Conservation (phyloP, 164 flowering plant species). For the Platanus orientalis region DNA sequence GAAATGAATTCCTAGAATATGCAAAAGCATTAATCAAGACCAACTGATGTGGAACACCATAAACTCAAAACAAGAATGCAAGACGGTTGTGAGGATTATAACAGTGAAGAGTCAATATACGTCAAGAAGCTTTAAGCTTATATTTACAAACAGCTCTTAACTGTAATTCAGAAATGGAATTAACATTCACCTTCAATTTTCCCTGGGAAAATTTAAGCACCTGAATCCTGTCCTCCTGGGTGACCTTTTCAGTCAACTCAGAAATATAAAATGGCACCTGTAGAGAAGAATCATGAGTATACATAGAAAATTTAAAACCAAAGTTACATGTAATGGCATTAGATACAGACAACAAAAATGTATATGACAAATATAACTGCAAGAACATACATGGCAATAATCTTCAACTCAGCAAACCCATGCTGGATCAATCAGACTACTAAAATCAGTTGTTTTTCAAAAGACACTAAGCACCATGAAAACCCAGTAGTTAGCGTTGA, state of each 20-base stretch:
- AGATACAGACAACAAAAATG: too few relatives aligned
- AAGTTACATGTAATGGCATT: too few relatives aligned
- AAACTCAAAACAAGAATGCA: background rate
- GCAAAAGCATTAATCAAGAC: slow-evolving; percentile 5
- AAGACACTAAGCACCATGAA: too few relatives aligned
- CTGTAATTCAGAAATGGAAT: too few relatives aligned
- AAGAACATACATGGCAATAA: too few relatives aligned
- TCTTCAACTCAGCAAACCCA: too few relatives aligned
- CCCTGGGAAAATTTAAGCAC: slow-evolving; percentile 59
- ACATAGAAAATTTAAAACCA: too few relatives aligned
- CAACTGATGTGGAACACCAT: background rate
- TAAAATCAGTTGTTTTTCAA: too few relatives aligned
- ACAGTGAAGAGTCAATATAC: background rate
- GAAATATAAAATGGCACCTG: slow-evolving; percentile 92
- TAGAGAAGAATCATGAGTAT: slow-evolving; percentile 2
- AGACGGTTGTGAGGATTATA: background rate
- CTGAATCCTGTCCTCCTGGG: slow-evolving; percentile 59
- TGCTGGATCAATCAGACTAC: too few relatives aligned
- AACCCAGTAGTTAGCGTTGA: too few relatives aligned
- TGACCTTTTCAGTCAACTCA: slow-evolving; percentile 75
- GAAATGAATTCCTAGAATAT: slow-evolving; percentile 71
- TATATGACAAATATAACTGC: too few relatives aligned
- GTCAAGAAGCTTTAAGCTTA: background rate
- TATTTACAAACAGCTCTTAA: background rate
- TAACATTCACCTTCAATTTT: slow-evolving; percentile 68